Conservation (phyloP, 2,329 filamentous ascomycete genomes). For the Monilinia vaccinii-corymbosi region DNA sequence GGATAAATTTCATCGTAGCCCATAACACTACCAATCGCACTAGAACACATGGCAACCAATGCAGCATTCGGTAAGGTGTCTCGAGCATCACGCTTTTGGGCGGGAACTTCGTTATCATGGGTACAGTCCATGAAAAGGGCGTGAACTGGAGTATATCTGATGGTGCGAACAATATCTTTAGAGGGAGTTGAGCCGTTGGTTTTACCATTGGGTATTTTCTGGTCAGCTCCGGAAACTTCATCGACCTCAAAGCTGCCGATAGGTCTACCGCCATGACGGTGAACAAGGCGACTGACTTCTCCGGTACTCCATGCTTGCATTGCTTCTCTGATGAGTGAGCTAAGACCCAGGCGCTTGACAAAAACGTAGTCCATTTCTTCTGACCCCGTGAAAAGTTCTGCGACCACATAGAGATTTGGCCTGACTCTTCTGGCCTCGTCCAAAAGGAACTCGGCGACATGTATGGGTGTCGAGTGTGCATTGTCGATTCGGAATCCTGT, state of each 20-base stretch:
- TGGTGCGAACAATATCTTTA: constrained; percentile 55
- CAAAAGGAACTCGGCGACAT: constrained; percentile 88
- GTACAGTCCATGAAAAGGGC: constrained; percentile 99
- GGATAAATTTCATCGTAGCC: constrained; percentile 97
- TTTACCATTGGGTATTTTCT: constrained; percentile 26
- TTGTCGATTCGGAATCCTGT: constrained; percentile 95
- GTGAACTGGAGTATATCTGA: constrained; percentile 82
- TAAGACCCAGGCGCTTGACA: constrained; percentile 84
- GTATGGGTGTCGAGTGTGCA: constrained; percentile 90
- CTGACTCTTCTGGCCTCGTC: constrained; percentile 86
- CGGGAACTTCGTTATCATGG: constrained; percentile 93
- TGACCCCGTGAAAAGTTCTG: constrained; percentile 90
- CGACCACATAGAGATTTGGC: constrained; percentile 83
- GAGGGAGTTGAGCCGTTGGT: constrained; percentile 27
- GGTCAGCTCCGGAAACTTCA: constrained; percentile 60
- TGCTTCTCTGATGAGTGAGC: constrained; percentile 86
- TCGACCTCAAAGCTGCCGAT: constrained; percentile 98
- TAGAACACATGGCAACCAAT: constrained; percentile 91
- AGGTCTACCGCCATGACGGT: constrained; percentile 84
- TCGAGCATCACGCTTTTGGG: constrained; percentile 87
- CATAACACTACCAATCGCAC: constrained; percentile 91
- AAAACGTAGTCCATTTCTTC: constrained; percentile 96
- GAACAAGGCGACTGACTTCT: constrained; percentile 85
- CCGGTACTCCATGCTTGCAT: constrained; percentile 98
- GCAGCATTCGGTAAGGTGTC: constrained; percentile 93